These are phyloP conservation scores for Tetrahymena elliotti DNA, from an alignment of 73 alveolate species.

Conservation along the genomic window DNA sequence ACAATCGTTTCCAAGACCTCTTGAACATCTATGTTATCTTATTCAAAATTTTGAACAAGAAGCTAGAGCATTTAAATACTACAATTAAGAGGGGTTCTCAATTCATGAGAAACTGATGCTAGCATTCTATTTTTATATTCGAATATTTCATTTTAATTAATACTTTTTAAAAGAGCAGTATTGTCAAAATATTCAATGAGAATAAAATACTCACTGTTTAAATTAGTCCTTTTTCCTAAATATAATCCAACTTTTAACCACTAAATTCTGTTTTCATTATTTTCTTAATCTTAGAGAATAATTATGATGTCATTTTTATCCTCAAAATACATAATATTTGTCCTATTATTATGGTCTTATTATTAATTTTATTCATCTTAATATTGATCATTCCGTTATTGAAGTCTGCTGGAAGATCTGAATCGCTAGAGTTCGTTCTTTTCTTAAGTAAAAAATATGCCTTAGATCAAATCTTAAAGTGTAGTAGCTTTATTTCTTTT, in stretches of 20 bases:
- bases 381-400: background rate
- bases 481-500: background rate
- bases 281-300: background rate
- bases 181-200: background rate
- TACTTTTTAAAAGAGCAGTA: background rate
- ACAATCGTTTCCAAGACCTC: background rate
- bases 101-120: constrained; percentile 23
- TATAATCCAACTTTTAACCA: background rate
- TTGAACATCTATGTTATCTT: background rate
- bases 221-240: background rate
- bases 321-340: background rate
- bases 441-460: background rate
- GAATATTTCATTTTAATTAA: background rate
- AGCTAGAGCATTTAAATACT: background rate
- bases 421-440: background rate
- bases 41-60: background rate
- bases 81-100: constrained; percentile 1
- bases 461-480: background rate
- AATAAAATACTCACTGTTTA: background rate
- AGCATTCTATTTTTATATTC: background rate
- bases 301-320: background rate
- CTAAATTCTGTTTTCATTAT: background rate
- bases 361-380: too few relatives aligned
- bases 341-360: background rate
- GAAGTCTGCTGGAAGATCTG: background rate